Conservation (phyloP, 768 basidiomycete species). For the Kwoniella dendrophila region DNA sequence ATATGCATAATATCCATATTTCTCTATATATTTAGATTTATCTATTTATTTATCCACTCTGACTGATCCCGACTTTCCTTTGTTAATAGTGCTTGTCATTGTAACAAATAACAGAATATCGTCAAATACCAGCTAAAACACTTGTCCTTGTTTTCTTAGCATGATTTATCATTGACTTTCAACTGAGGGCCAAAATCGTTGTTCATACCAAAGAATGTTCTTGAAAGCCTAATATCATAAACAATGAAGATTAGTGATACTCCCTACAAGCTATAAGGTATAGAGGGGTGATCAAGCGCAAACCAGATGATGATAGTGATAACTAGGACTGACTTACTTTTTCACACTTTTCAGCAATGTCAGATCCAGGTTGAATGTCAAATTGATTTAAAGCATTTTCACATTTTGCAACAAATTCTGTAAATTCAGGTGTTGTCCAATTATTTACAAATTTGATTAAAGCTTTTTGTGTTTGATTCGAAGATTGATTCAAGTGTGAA, state of each 20-base stretch:
- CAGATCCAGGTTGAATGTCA: conserved; percentile 19
- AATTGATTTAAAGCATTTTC: conserved; percentile 52
- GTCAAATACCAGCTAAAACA: neutral
- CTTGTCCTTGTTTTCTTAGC: neutral
- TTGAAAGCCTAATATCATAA: conserved; percentile 23
- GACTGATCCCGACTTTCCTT: neutral
- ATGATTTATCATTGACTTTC: neutral
- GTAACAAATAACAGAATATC: no score
- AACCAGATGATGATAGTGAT: no score
- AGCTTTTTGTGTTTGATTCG: conserved; percentile 28
- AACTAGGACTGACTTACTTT: conserved; percentile 18
- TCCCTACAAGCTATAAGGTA: no score
- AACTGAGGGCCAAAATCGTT: conserved; percentile 40
- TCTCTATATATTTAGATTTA: no score
- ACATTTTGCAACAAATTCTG: conserved; percentile 46
- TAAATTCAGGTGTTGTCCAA: conserved; percentile 62
- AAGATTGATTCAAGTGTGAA: conserved; percentile 8
- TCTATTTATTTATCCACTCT: no score
- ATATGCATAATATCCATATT: no score
- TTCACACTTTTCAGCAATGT: conserved; percentile 21
- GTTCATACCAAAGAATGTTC: conserved; percentile 26
- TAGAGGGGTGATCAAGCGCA: no score
- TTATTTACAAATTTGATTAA: conserved; percentile 63
- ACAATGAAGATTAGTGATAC: neutral
- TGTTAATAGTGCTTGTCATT: neutral